Conservation (phyloP, 345 rosid species). For the Turritis glabra region DNA sequence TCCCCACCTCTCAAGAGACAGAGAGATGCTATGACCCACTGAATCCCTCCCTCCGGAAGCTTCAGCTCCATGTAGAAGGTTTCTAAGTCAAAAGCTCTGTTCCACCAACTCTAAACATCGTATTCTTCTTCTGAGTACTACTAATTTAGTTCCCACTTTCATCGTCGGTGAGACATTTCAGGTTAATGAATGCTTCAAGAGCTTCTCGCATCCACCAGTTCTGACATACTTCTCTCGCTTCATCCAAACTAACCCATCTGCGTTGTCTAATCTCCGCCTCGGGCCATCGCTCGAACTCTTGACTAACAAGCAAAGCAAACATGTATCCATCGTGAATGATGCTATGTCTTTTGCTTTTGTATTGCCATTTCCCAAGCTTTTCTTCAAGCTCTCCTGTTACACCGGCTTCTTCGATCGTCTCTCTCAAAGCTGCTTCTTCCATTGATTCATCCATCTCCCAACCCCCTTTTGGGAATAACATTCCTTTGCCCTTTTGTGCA, state of each 20-base stretch:
- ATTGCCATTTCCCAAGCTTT: conserved; percentile 53
- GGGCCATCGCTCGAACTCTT: conserved; percentile 54
- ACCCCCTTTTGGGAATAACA: conserved; percentile 70
- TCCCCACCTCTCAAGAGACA: conserved; percentile 17
- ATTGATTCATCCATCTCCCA: conserved; percentile 65
- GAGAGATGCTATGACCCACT: conserved; percentile 12
- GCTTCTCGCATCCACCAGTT: conserved; percentile 67
- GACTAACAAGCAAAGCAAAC: conserved; percentile 50
- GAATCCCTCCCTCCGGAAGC: conserved; percentile 4
- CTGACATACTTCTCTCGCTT: conserved; percentile 52
- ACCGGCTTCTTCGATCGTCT: conserved; percentile 65
- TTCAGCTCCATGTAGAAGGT: conserved; percentile 12
- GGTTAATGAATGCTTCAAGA: conserved; percentile 47
- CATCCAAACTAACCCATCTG: conserved; percentile 52
- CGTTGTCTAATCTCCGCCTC: conserved; percentile 47
- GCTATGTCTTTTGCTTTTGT: conserved; percentile 54
- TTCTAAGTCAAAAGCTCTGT: conserved; percentile 28
- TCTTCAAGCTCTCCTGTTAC: conserved; percentile 46
- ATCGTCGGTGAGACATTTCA: conserved; percentile 9
- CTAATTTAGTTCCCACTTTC: neutral
- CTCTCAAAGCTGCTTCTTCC: conserved; percentile 55
- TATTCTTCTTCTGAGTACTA: neutral
- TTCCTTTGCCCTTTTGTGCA: conserved; percentile 55
- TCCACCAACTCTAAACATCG: conserved; percentile 24
- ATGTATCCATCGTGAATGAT: conserved; percentile 51